Conservation (phyloP, 352 stramenopile genomes). For the Phytopythium kandeliae region DNA sequence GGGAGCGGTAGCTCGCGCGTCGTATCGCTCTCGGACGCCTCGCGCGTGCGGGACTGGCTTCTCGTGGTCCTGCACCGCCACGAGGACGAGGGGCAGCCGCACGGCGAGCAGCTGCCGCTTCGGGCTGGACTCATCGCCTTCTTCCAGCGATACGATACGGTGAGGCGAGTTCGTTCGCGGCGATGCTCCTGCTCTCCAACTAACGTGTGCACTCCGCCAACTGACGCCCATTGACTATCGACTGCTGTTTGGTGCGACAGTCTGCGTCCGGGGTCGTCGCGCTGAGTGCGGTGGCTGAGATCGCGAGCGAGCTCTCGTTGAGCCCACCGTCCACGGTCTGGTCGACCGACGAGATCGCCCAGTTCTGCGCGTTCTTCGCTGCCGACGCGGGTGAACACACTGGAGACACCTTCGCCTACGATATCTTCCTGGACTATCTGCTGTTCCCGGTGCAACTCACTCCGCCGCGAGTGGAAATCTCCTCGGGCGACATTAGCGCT, state of each 20-base stretch:
- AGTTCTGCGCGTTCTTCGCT: constrained; percentile 35
- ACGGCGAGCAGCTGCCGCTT: neutral
- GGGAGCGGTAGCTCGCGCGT: constrained; percentile 19
- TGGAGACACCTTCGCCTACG: constrained; percentile 30
- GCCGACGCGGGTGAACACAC: constrained; percentile 8
- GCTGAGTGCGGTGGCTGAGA: neutral
- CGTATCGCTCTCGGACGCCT: constrained; percentile 21
- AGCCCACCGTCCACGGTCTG: neutral
- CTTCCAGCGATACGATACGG: constrained; percentile 29
- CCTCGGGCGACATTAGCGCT: neutral
- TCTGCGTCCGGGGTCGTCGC: neutral
- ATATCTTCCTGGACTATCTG: constrained; percentile 42
- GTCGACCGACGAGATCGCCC: constrained; percentile 19
- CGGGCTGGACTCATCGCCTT: constrained; percentile 11
- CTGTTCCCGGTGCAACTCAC: constrained; percentile 38
- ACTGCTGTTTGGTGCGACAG: neutral
- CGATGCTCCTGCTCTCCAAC: too few relatives aligned
- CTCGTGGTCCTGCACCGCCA: constrained; percentile 20
- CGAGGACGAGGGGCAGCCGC: constrained; percentile 7
- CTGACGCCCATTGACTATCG: neutral
- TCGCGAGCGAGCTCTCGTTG: neutral
- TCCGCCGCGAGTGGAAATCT: constrained; percentile 6
- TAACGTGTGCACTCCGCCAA: too few relatives aligned
- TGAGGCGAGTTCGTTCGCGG: constrained; percentile 1
- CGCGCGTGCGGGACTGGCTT: constrained; percentile 24